phyloP scores from a whole-genome alignment of 441 rosid species.

The Rhodomyrtus psidioides region DNA sequence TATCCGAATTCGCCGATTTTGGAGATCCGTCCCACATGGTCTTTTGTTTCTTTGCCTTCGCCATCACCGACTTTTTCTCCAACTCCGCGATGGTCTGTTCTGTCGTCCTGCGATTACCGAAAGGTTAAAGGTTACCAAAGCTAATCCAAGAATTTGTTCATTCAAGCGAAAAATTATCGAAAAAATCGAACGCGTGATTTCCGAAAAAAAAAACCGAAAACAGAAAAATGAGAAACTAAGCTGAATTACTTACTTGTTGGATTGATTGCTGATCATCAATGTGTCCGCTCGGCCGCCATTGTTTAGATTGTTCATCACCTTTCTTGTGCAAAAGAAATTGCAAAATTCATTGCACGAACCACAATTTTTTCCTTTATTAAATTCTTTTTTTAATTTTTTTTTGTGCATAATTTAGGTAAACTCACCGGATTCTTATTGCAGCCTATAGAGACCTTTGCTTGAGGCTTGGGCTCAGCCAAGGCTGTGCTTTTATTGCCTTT shows the following conservation, averaged over 20 bases:
- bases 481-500: conserved; percentile 1
- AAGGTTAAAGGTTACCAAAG: background rate
- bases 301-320: background rate
- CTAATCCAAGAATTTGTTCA: background rate
- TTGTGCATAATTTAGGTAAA: background rate
- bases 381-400: background rate
- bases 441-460: conserved; percentile 10
- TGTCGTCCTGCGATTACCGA: conserved; percentile 32
- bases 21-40: conserved; percentile 24
- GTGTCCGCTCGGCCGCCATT: background rate
- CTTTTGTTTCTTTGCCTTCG: conserved; percentile 34
- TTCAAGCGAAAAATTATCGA: too few species aligned
- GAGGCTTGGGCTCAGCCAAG: background rate
- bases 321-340: background rate
- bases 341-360: background rate
- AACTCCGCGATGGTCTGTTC: conserved; percentile 35
- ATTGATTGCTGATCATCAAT: background rate
- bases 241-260: background rate
- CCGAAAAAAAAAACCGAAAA: background rate
- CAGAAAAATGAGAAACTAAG: background rate
- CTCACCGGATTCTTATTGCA: conserved; percentile 38
- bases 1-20: conserved; percentile 12
- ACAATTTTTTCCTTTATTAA: background rate
- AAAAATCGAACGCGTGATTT: background rate
- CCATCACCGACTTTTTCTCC: conserved; percentile 45